Percentiles rank a stretch among this genome's conserved stretches.
These are phyloP conservation scores for Calonectria crousiana DNA, from an alignment of 2,329 filamentous ascomycete genomes.

Conservation along the genomic window DNA sequence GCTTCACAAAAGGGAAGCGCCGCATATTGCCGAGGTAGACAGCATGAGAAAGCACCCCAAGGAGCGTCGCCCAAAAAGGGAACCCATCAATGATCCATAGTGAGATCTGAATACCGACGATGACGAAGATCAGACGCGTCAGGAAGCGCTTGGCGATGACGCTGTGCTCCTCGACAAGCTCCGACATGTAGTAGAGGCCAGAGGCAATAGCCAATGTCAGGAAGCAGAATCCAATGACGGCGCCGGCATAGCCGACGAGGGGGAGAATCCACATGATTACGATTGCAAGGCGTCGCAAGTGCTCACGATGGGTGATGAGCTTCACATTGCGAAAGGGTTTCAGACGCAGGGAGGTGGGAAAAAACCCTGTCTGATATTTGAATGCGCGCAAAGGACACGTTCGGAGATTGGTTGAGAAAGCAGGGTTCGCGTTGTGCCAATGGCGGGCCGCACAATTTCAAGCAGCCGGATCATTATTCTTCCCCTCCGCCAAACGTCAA, in stretches of 20 bases:
- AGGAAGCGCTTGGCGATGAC: slow-evolving; percentile 92
- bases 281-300: slow-evolving; percentile 25
- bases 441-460: slow-evolving; percentile 30
- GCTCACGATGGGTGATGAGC: slow-evolving; percentile 23
- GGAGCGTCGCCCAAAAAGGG: slow-evolving; percentile 77
- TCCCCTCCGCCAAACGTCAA: slow-evolving; percentile 8
- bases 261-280: slow-evolving; percentile 91
- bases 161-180: slow-evolving; percentile 97
- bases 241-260: slow-evolving; percentile 88
- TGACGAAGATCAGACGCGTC: slow-evolving; percentile 83
- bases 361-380: slow-evolving; percentile 28
- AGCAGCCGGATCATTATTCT: slow-evolving; percentile 4
- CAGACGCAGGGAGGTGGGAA: slow-evolving; percentile 17
- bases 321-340: slow-evolving; percentile 41
- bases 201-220: slow-evolving; percentile 96
- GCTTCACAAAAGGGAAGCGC: slow-evolving; percentile 80
- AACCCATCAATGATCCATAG: slow-evolving; percentile 89
- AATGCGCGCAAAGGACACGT: slow-evolving; percentile 38
- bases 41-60: slow-evolving; percentile 84
- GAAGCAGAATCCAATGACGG: slow-evolving; percentile 91
- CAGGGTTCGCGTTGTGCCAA: slow-evolving; percentile 31
- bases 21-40: slow-evolving; percentile 91
- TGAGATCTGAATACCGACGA: slow-evolving; percentile 80
- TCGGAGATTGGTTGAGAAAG: slow-evolving; percentile 24
- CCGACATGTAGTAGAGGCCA: slow-evolving; percentile 98